These are phyloP conservation scores for Saccharomycopsis fodiens DNA, from an alignment of 805 yeast species.

Conservation along the genomic window DNA sequence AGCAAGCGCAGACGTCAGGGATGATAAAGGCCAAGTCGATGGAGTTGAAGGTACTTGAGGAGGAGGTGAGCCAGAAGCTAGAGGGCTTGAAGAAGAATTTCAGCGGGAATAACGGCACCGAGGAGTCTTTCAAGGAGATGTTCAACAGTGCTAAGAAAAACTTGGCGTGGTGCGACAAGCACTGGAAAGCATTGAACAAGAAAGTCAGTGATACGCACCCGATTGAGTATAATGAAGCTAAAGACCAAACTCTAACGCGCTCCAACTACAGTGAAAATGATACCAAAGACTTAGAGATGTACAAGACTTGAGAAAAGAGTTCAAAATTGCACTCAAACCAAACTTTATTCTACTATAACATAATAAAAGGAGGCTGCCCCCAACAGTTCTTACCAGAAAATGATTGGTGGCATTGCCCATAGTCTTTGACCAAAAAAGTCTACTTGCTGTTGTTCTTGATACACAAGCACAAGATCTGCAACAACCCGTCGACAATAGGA, in stretches of 20 bases:
- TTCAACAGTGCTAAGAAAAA: slow-evolving; percentile 12
- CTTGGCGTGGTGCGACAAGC: slow-evolving; percentile 17
- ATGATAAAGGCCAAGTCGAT: slow-evolving; percentile 19
- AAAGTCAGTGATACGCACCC: slow-evolving; percentile 13
- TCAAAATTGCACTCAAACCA: too few relatives aligned
- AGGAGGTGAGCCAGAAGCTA: slow-evolving; percentile 12
- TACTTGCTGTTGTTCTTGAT: slow-evolving; percentile 23
- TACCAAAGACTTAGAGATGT: slow-evolving; percentile 6
- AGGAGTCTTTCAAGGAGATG: slow-evolving; percentile 15
- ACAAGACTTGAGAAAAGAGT: too few relatives aligned
- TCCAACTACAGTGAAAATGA: slow-evolving; percentile 9
- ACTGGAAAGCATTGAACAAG: slow-evolving; percentile 4
- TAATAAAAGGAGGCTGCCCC: too few relatives aligned
- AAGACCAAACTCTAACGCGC: slow-evolving; percentile 15
- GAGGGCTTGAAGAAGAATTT: slow-evolving; percentile 9
- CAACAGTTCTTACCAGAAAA: too few relatives aligned
- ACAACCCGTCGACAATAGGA: slow-evolving; percentile 21
- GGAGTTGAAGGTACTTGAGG: slow-evolving; percentile 15
- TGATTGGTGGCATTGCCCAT: too few relatives aligned
- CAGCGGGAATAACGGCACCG: slow-evolving; percentile 3
- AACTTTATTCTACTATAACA: too few relatives aligned
- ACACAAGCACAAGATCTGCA: slow-evolving; percentile 31
- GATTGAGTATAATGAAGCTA: slow-evolving; percentile 19
- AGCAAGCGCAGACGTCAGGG: slow-evolving; percentile 20
- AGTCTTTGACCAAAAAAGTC: too few relatives aligned